Evolutionary conservation across 306 rosid species (phyloP).

Genomic region (Notholithocarpus densiflorus): DNA sequence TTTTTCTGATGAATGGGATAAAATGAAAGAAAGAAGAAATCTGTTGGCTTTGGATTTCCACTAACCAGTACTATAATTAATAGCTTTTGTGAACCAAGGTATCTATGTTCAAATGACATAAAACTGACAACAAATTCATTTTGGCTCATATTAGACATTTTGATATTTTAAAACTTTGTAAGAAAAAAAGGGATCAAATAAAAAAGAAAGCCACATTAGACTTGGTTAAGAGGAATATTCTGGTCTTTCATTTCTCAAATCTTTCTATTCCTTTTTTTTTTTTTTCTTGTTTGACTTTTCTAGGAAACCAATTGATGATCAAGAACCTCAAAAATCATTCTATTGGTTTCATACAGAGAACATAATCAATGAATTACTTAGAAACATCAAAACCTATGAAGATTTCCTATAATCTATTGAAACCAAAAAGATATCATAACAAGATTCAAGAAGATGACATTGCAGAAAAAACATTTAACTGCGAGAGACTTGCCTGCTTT

Average conservation of each 20-base stretch:
- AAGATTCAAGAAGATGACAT: neutral
- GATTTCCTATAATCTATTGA: neutral
- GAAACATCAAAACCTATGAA: neutral
- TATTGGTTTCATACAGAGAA: neutral
- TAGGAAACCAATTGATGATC: neutral
- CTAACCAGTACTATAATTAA: too few species aligned
- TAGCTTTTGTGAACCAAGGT: too few species aligned
- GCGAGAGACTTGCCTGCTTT: slow-evolving; percentile 37
- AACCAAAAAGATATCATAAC: neutral
- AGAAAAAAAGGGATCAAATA: neutral
- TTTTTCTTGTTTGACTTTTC: neutral
- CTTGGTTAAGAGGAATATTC: neutral
- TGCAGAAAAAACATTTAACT: neutral
- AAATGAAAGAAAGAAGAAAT: too few species aligned
- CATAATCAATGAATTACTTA: neutral
- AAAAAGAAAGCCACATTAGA: neutral
- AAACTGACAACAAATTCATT: neutral
- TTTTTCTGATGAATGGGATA: too few species aligned
- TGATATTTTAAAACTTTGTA: neutral
- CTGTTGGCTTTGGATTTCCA: too few species aligned
- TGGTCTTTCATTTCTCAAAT: neutral
- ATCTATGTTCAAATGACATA: neutral
- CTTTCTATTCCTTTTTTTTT: neutral
- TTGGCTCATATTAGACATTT: neutral
- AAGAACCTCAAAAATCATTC: neutral